Conservation (phyloP, 345 rosid genomes). For the Sonneratia caseolaris region DNA sequence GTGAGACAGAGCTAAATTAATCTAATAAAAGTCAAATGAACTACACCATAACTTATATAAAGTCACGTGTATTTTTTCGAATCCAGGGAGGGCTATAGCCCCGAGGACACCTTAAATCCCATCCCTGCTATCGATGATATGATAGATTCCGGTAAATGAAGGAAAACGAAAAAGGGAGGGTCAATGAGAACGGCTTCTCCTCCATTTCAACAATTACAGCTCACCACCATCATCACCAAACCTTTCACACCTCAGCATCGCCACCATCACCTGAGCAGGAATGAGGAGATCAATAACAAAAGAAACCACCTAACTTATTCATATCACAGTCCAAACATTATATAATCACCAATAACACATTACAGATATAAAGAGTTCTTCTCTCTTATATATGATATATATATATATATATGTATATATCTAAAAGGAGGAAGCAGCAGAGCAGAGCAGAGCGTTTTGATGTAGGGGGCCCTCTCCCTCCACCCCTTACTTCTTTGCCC, state of each 20-base stretch:
- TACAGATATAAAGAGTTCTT: not conserved
- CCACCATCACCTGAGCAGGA: no score
- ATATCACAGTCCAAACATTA: slow-evolving; percentile 23
- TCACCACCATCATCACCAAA: not conserved
- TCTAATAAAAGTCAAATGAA: no score
- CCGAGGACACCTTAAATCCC: no score
- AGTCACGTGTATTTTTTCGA: no score
- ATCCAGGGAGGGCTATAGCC: no score
- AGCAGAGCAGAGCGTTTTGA: not conserved
- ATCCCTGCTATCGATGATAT: no score
- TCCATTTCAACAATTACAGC: slow-evolving; percentile 8
- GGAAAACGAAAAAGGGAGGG: not conserved
- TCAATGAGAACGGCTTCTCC: slow-evolving; percentile 10
- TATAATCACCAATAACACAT: not conserved
- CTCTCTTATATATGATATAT: not conserved
- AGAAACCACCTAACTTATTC: slow-evolving; percentile 20
- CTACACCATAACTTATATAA: no score
- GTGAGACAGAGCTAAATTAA: no score
- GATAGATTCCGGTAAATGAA: no score
- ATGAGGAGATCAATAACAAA: not conserved
- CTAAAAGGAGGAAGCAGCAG: slow-evolving; percentile 1
- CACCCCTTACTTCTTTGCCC: not conserved
- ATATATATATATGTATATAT: not conserved
- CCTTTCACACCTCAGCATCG: not conserved
- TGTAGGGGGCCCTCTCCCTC: not conserved